Base-by-base conservation (phyloP, 164 flowering plant genomes). In the Protea cynaroides region DNA sequence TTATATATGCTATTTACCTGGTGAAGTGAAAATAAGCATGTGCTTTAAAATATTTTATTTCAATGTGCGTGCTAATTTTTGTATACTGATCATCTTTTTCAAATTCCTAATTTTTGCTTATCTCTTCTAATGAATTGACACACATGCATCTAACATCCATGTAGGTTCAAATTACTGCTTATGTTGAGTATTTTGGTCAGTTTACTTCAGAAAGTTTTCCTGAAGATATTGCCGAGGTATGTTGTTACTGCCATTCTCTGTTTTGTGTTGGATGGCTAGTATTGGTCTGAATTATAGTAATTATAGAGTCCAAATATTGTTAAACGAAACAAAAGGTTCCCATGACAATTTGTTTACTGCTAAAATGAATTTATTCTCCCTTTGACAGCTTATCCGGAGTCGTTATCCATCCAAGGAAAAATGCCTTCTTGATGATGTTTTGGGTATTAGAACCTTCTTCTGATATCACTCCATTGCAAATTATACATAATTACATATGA, bases 171-270 rank as follows among this genome's bases (percentile, higher is more conserved):
- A 80, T 78, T 59, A 83, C 81, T 69, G 97, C 98, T 15, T 93
- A 90, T 77, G 98, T 90, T 69, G 97, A 93, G 58, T 87, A 82
- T 68, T 88, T 93, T 68, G 91, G 89, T 55, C 98, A 93, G 72
- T 93, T 88, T 75, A 90, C 90, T 59, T 88, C 96, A 24, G 98
- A 90, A 70, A 85, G 78, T n/a, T 93, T 93, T 69, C 88, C 97
- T 37, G 97, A 90, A 37, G 97, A 93, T 69, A 80, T 93, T 71
- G 83, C 89, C 50, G 98, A 93, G 97, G 98, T 93, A 88, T 63
- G 64, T 44, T 9, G 23, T 59, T 44, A 49, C 7, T 21, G 29
- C 44, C 37, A 15, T 49, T 0, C 19, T 5, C 19, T 22, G 18
- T 4, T 43, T 64, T n/a, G 24, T 52, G 50, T 59, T 61, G 15